A percentile compares a stretch with the other conserved stretches of the same genome.
Conservation (phyloP, 306 rosid species). For the Argentina anserina region DNA sequence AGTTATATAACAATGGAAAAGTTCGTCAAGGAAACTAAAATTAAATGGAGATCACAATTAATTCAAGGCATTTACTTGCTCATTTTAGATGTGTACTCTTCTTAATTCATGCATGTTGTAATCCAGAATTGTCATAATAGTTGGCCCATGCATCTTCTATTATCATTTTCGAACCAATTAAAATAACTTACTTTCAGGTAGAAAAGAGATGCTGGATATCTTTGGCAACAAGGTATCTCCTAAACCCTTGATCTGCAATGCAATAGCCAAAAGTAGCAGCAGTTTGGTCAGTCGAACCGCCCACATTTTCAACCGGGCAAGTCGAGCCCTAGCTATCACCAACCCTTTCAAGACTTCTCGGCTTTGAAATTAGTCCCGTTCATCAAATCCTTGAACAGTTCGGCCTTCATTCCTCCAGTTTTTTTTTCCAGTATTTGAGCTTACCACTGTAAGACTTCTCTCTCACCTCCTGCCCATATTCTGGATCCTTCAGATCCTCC, state of each 20-base stretch:
- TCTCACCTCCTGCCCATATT: conserved; percentile 8
- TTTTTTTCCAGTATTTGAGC: conserved; percentile 10
- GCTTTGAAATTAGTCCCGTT: conserved; percentile 27
- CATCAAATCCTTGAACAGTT: conserved; percentile 35
- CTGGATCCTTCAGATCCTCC: conserved; percentile 20
- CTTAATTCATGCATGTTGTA: not conserved
- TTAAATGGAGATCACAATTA: too few species aligned
- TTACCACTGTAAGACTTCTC: conserved; percentile 18
- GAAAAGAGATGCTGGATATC: conserved; percentile 23
- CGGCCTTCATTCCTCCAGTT: conserved; percentile 17
- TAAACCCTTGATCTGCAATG: conserved; percentile 36
- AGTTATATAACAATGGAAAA: not conserved
- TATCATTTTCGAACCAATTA: too few species aligned
- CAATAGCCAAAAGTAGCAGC: conserved; percentile 45
- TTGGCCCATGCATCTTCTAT: not conserved
- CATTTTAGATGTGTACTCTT: not conserved
- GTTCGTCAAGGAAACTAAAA: not conserved
- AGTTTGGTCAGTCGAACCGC: conserved; percentile 30
- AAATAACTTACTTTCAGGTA: conserved; percentile 31
- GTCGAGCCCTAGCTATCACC: conserved; percentile 15
- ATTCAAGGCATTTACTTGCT: not conserved
- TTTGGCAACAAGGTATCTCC: conserved; percentile 24
- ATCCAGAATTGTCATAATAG: not conserved
- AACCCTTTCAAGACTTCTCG: conserved; percentile 27
- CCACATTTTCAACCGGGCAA: conserved; percentile 38